Evolutionary conservation across 108 stramenopile genomes (phyloP), one percentile per base, ranked within the genome.

Genomic region (Pseudonitzschia multiseries): DNA sequence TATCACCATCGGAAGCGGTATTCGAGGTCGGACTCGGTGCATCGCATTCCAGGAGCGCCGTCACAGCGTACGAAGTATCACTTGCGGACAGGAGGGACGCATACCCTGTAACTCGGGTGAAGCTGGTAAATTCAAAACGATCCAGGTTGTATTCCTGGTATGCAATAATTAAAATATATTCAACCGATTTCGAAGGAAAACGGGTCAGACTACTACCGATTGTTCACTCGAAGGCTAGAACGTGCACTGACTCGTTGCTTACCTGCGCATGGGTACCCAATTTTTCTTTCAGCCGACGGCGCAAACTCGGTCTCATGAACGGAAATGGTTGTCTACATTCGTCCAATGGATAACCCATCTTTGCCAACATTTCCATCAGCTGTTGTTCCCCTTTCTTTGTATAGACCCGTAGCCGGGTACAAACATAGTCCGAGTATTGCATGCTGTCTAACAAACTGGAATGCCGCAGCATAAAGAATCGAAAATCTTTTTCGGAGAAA

Each of bases 331-430:
- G 94, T 43, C 82, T 75, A 75, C 91, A 92, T 69, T 87, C 82
- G 28, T 87, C 82, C 50, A 95, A 63, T 0, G 94, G 90, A 74
- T 81, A 88, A 22, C 94, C 94, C 94, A 95, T 92, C 69, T 87
- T 91, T n/a, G 94, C 94, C 71, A 95, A 67, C 78, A 93, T 62
- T 70, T 95, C 91, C 78, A 87, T 85, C 56, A 92, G 68, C 53
- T 75, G 68, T 48, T 81, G 80, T 73, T 79, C 79, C 27, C 94
- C 94, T 28, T 70, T 66, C 28, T 77, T 71, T 41, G 77, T 91
- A 78, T 83, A 89, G 21, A 93, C 65, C 73, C 89, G 86, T 70
- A 93, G 42, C 63, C 81, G 86, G 21, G 87, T 87, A 32, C 84
- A 79, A 21, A 95, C 75, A 65, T 82, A 90, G 27, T 89, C 83